These are phyloP conservation scores for Termitomyces eurrhizus DNA, from an alignment of 768 basidiomycete genomes.

Conservation along the genomic window DNA sequence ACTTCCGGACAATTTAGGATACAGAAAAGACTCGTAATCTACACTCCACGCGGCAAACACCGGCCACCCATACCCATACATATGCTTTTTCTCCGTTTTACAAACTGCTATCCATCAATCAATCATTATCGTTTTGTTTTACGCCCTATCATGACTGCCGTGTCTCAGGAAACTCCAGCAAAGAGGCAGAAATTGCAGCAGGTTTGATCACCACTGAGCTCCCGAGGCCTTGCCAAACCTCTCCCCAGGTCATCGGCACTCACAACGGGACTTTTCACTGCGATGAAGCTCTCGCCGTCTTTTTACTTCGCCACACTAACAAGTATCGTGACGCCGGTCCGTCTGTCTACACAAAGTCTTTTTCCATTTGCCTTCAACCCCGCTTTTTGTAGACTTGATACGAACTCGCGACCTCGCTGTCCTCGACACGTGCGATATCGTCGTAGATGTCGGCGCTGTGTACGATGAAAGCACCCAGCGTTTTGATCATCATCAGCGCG, in stretches of 20 bases:
- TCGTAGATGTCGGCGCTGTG: constrained; percentile 93
- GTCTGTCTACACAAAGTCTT: constrained; percentile 10
- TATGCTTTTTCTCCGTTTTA: background rate
- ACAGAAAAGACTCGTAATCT: constrained; percentile 5
- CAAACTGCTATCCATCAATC: constrained; percentile 1
- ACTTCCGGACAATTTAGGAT: constrained; percentile 13
- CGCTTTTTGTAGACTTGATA: constrained; percentile 45
- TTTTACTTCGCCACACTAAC: constrained; percentile 74
- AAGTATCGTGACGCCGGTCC: constrained; percentile 75
- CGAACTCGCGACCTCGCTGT: constrained; percentile 69
- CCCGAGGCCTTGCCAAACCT: constrained; percentile 1
- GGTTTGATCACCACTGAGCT: constrained; percentile 4
- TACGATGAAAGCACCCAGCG: constrained; percentile 77
- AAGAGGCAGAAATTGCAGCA: constrained; percentile 42
- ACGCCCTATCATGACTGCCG: constrained; percentile 16
- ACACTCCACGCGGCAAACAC: constrained; percentile 8
- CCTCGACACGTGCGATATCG: constrained; percentile 83
- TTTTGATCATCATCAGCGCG: constrained; percentile 97
- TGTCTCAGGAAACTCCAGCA: constrained; percentile 20
- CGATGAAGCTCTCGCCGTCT: constrained; percentile 94
- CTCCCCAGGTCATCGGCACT: constrained; percentile 75
- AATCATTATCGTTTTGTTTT: background rate
- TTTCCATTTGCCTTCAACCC: background rate
- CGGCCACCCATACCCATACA: background rate
- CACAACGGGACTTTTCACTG: constrained; percentile 97